phyloP scores from a whole-genome alignment of 148 eudicot species.

The Nepenthes mirabilis region DNA sequence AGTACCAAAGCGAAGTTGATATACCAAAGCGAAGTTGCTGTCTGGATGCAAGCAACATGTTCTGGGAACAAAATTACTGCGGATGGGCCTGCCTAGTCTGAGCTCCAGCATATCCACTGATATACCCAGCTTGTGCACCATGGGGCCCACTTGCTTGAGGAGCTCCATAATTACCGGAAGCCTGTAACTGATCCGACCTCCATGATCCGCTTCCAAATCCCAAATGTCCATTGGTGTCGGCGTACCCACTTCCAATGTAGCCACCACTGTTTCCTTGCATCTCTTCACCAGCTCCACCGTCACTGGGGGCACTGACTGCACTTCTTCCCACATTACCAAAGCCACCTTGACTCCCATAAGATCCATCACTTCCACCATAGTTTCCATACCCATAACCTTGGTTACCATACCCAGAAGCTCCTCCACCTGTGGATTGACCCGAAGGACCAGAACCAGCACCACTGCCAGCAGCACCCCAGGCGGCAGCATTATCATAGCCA shows the following conservation, averaged over 20 bases:
- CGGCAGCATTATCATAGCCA: conserved; percentile 54
- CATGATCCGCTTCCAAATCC: conserved; percentile 69
- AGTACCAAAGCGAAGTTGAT: neutral
- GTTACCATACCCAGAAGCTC: conserved; percentile 59
- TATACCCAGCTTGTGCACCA: conserved; percentile 19
- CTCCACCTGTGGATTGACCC: conserved; percentile 55
- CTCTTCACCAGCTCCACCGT: conserved; percentile 35
- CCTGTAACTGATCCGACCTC: conserved; percentile 45
- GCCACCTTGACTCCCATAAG: conserved; percentile 32
- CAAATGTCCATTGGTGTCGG: conserved; percentile 56
- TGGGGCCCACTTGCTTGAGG: conserved; percentile 21
- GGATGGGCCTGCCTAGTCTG: conserved; percentile 51
- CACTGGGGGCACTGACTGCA: conserved; percentile 31
- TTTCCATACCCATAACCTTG: conserved; percentile 79
- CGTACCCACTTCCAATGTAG: conserved; percentile 69
- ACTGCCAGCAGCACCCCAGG: conserved; percentile 46
- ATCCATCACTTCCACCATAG: conserved; percentile 22
- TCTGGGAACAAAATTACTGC: conserved; percentile 13
- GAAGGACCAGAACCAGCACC: conserved; percentile 20
- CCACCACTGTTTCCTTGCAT: conserved; percentile 22
- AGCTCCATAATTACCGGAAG: conserved; percentile 34
- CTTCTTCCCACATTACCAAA: conserved; percentile 37
- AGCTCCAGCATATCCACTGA: conserved; percentile 55
- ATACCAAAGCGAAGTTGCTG: neutral
- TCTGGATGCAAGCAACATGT: neutral